These are phyloP conservation scores for Hippophae tibetana DNA, from an alignment of 306 rosid genomes.

Conservation along the genomic window DNA sequence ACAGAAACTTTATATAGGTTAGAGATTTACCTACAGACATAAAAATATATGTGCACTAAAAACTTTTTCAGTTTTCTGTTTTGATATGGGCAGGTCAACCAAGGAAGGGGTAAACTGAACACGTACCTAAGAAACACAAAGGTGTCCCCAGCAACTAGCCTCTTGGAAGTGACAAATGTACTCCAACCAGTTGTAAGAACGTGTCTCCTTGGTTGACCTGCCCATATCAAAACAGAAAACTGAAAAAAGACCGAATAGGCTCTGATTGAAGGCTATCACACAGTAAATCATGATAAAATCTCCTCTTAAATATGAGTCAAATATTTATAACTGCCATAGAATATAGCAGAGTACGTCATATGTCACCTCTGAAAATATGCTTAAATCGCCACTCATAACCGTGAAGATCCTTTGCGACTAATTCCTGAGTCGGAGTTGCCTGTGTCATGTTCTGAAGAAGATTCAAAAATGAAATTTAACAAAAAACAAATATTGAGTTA, in stretches of 20 bases:
- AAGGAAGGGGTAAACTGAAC: too few relatives aligned
- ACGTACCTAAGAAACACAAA: conserved; percentile 75
- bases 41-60: neutral
- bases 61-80: too few relatives aligned
- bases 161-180: conserved; percentile 82
- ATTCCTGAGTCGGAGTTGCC: conserved; percentile 82
- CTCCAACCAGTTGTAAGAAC: conserved; percentile 98
- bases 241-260: conserved; percentile 7
- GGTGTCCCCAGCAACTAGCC: conserved; percentile 85
- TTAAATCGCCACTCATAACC: conserved; percentile 93
- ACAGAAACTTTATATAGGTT: conserved; percentile 19
- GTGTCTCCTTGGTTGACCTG: conserved; percentile 97
- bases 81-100: too few relatives aligned
- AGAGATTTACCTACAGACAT: conserved; percentile 4
- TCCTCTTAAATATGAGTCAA: neutral
- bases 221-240: conserved; percentile 13
- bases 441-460: conserved; percentile 67
- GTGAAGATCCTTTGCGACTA: conserved; percentile 87
- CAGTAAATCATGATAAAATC: neutral
- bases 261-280: neutral
- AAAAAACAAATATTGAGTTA: neutral
- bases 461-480: conserved; percentile 4
- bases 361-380: conserved; percentile 85
- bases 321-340: neutral
- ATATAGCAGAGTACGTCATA: neutral